Percentiles rank a stretch among this genome's conserved stretches.
These are phyloP conservation scores for Alternaria infectoria DNA, from an alignment of 2,329 filamentous ascomycete species.

Conservation along the genomic window DNA sequence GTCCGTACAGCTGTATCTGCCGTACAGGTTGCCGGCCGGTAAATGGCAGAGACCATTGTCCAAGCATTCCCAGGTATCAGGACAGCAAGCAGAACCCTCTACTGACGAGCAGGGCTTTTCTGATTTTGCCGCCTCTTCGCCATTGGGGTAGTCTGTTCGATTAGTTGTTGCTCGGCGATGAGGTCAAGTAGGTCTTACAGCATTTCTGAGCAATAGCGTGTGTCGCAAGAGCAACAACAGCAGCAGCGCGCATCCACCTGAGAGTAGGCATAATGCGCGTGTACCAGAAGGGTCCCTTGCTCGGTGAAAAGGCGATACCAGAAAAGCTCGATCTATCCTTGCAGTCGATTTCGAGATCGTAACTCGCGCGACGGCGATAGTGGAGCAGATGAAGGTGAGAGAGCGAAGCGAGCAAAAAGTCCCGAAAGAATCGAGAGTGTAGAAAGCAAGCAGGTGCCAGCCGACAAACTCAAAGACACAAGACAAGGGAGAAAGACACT, in stretches of 20 bases:
- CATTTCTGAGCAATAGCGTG: slow-evolving; percentile 35
- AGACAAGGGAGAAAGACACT: neutral
- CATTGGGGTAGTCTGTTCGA: slow-evolving; percentile 44
- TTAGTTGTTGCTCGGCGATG: slow-evolving; percentile 6
- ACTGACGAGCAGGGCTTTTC: slow-evolving; percentile 45
- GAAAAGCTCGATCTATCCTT: slow-evolving; percentile 2
- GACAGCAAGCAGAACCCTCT: slow-evolving; percentile 45
- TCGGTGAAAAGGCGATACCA: neutral
- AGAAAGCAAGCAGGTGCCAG: neutral
- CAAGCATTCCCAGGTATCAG: slow-evolving; percentile 45
- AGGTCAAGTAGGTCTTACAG: slow-evolving; percentile 28
- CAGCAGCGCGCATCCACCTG: slow-evolving; percentile 28
- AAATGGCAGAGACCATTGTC: slow-evolving; percentile 48
- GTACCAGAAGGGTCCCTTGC: slow-evolving; percentile 7
- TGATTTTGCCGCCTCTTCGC: slow-evolving; percentile 28
- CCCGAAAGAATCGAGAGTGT: neutral
- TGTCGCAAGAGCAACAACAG: slow-evolving; percentile 19
- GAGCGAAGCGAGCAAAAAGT: neutral
- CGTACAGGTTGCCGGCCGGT: slow-evolving; percentile 30
- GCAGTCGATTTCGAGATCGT: slow-evolving; percentile 10
- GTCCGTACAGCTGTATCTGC: slow-evolving; percentile 47
- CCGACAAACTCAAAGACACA: neutral
- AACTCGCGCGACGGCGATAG: neutral
- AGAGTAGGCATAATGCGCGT: slow-evolving; percentile 22
- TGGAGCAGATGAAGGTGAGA: slow-evolving; percentile 16